Percentiles rank a stretch among this genome's conserved stretches.
Evolutionary conservation across 1,284 basidiomycete species (phyloP).

Genomic region (Volvariella volvacea): DNA sequence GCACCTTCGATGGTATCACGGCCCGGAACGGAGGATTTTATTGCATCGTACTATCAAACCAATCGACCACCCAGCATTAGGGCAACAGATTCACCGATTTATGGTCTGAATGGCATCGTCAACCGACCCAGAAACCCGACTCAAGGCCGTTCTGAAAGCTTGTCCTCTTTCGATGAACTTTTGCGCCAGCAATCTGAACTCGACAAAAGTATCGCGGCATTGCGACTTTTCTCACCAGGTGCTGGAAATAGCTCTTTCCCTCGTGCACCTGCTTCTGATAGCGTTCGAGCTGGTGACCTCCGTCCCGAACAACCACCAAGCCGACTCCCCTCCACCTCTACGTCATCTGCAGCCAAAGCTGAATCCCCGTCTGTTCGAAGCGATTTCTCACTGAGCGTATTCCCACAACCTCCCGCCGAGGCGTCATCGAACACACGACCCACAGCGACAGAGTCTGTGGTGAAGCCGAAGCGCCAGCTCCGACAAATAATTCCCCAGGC

Average conservation of each 20-base stretch:
- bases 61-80: neutral
- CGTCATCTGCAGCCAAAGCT: no score
- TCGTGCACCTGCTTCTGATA: constrained; percentile 16
- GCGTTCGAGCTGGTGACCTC: constrained; percentile 8
- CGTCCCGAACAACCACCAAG: no score
- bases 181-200: constrained; percentile 57
- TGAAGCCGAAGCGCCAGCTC: neutral
- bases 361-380: constrained; percentile 39
- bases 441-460: neutral
- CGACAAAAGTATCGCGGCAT: constrained; percentile 55
- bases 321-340: no score
- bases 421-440: constrained; percentile 1
- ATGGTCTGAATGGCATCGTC: constrained; percentile 37
- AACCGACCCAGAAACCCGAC: constrained; percentile 8
- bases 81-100: constrained; percentile 25
- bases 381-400: constrained; percentile 64
- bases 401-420: constrained; percentile 53
- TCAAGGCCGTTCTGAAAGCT: constrained; percentile 9
- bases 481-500: neutral
- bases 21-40: neutral
- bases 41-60: neutral
- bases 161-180: constrained; percentile 41
- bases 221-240: constrained; percentile 40
- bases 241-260: neutral
- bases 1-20: neutral